Conservation (phyloP, 805 yeast species). For the Debaryomyces prosopidis region DNA sequence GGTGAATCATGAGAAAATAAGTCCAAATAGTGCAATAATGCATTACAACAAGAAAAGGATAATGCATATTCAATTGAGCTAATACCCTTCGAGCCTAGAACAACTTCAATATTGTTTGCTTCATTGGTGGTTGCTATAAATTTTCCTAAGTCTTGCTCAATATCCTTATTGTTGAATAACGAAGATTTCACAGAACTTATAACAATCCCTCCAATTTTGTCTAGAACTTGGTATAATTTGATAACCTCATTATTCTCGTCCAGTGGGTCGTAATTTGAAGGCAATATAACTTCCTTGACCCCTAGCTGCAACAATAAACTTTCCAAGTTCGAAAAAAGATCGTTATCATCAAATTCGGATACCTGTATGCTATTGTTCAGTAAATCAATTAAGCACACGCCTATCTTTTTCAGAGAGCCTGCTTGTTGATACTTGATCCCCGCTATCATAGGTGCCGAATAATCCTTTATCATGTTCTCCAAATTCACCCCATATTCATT, state of each 20-base stretch:
- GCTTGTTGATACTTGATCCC: slow-evolving; percentile 36
- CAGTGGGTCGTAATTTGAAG: slow-evolving; percentile 37
- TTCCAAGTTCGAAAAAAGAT: slow-evolving; percentile 82
- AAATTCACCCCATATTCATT: slow-evolving; percentile 38
- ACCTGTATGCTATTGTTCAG: slow-evolving; percentile 66
- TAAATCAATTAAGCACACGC: slow-evolving; percentile 79
- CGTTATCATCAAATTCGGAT: slow-evolving; percentile 83
- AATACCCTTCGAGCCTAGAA: slow-evolving; percentile 57
- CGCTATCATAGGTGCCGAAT: slow-evolving; percentile 42
- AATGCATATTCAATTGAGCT: slow-evolving; percentile 42
- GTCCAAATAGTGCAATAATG: slow-evolving; percentile 68
- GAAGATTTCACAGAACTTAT: slow-evolving; percentile 58
- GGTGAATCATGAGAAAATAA: slow-evolving; percentile 61
- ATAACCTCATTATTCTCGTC: slow-evolving; percentile 50
- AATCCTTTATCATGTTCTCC: slow-evolving; percentile 63
- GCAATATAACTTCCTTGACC: slow-evolving; percentile 78
- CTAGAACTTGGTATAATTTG: slow-evolving; percentile 70
- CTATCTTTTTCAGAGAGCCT: slow-evolving; percentile 54
- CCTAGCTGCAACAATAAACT: slow-evolving; percentile 85
- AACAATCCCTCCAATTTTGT: slow-evolving; percentile 71
- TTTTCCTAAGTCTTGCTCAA: slow-evolving; percentile 76
- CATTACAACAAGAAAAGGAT: slow-evolving; percentile 65
- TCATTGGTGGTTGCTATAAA: slow-evolving; percentile 46
- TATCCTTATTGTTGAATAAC: slow-evolving; percentile 63
- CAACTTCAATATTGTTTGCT: slow-evolving; percentile 34